Base-by-base conservation (phyloP, 108 stramenopile species). In the Epithemia pelagica region DNA sequence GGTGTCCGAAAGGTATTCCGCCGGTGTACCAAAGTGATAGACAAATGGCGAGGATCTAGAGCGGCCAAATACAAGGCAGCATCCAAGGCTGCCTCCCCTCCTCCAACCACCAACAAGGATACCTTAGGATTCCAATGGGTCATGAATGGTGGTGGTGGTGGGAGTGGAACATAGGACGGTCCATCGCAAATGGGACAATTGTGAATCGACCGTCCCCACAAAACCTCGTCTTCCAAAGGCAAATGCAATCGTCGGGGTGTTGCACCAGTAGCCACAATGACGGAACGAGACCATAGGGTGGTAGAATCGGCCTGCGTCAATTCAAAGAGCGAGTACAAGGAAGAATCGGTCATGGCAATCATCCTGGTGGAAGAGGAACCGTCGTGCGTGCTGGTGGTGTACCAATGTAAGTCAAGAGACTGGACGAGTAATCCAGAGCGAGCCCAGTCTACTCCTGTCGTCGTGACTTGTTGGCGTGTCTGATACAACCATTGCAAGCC, bases 161-260 rank as follows among this genome's bases (percentile, higher is more conserved):
- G n/a, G 15, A 10, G 5, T 24, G 79, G 82, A 28, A 76, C 33
- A 78, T 82, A 97, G 61, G 93, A 72, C 53, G 87, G 88, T 25
- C 97, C 97, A 71, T 98, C 97, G 60, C 97, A 98, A 22, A 91
- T 96, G 32, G 97, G 95, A 74, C 97, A 98, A 5, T 88, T 87
- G 58, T 82, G 82, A 28, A 98, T 95, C 26, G 95, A 91, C 59
- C 92, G 94, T 28, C 95, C 92, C 54, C 89, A 75, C 81, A 46
- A 46, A 46, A 91, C 57, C 63, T 90, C 83, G 32, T 81, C 91
- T 71, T 98, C 97, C 21, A 89, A 90, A 22, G 78, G 75, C 1
- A 96, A 78, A 28, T 80, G 79, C 53, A 98, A 77, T 95, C 97
- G 96, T 32, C 89, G 85, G 72, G 86, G 80, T 69, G 93, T 94